Evolutionary conservation across 495 filamentous ascomycete genomes (phyloP), one percentile per base, ranked within the genome.

Genomic region (Pseudomonodictys pantanalensis): DNA sequence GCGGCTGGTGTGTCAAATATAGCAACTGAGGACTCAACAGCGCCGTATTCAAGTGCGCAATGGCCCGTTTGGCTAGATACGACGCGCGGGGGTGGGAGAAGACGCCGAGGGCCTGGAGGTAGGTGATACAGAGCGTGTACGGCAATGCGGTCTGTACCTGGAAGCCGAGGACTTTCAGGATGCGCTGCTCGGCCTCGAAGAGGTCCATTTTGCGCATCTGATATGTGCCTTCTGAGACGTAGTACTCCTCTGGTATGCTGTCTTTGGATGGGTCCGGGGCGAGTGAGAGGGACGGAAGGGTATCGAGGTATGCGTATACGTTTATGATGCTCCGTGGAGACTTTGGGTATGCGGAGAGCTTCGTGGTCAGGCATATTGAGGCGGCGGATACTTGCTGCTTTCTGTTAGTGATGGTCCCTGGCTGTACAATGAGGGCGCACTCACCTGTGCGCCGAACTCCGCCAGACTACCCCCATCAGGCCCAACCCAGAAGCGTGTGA

Each of bases 1-100:
- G 81, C 22, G 93, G 92, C 70, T 97, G 95, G 67, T 95, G 89
- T 3, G 95, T 97, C 9, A 96, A 75, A 68, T 95, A 97, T 33
- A 97, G 75, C 58, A 93, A 76, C 71, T 97, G 91, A 22, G 92
- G 93, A 22, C 87, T 92, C 3, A 97, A 72, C 22, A 98, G 76
- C 1, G 87, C 83, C 0, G 87, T 82, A 68, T 95, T 97, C 0
- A 98, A 81, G 63, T 97, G 84, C 43, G 81, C 83, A 32, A 96
- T 75, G 2, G 83, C 81, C 22, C 84, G 78, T 46, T 75, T 75
- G 6, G 87, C 83, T 2, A 96, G 8, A 65, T 69, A 49, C 67
- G 70, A 35, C 52, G 60, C 46, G 71, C 59, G 64, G 62, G 76
- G 57, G 11, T 62, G 46, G 3, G 30, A 35, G 56, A 76, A 71